Evolutionary conservation across 1,139 yeast genomes (phyloP).

Genomic region (Petasospora rhodanensis): DNA sequence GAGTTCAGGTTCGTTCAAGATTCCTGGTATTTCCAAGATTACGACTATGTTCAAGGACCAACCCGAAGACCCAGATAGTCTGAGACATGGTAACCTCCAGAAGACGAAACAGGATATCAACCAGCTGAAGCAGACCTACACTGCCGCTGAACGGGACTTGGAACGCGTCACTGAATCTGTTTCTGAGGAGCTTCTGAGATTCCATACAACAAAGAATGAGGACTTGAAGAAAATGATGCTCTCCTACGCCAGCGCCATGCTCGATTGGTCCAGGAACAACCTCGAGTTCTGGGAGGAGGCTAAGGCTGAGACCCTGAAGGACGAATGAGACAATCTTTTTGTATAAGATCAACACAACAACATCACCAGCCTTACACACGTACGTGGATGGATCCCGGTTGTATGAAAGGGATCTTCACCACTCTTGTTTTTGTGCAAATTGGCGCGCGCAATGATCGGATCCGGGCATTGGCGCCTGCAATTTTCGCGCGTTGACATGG

Average conservation of each 20-base stretch:
- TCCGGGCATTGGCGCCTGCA: no score
- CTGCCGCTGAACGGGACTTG: conserved; percentile 53
- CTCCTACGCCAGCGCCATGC: conserved; percentile 53
- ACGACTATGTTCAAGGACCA: conserved; percentile 64
- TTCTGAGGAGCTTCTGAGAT: conserved; percentile 37
- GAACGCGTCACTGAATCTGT: conserved; percentile 47
- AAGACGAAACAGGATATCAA: conserved; percentile 49
- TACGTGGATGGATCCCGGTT: no score
- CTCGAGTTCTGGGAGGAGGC: conserved; percentile 74
- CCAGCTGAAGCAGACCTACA: conserved; percentile 52
- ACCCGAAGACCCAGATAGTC: conserved; percentile 66
- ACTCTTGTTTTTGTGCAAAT: no score
- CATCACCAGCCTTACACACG: no score
- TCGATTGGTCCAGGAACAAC: conserved; percentile 69
- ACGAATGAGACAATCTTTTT: no score
- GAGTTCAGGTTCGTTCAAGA: conserved; percentile 34
- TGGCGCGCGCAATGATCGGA: no score
- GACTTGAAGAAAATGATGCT: conserved; percentile 43
- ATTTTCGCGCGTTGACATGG: no score
- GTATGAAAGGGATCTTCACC: no score
- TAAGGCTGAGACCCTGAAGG: conserved; percentile 26
- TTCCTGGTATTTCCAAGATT: conserved; percentile 46
- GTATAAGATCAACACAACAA: no score
- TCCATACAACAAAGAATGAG: conserved; percentile 32
- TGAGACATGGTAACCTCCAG: conserved; percentile 53